Evolutionary conservation across 2,329 filamentous ascomycete genomes (phyloP).

Genomic region (Monosporascus sp.): DNA sequence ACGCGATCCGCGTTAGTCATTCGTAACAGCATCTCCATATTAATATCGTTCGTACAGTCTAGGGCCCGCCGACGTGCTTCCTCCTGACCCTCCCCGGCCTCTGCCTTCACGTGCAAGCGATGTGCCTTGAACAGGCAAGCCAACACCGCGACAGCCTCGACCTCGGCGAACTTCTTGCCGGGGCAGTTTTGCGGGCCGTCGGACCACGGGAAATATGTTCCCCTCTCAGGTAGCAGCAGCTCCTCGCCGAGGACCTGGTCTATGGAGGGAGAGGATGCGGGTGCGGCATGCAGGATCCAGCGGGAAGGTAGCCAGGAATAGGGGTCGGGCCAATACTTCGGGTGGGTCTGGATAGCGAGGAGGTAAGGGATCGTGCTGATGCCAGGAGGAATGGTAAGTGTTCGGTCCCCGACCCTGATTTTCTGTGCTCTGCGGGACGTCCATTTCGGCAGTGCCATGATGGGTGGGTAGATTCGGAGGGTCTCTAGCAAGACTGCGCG

Average conservation of each 20-base stretch:
- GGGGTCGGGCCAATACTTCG: conserved; percentile 6
- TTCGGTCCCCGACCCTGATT: conserved; percentile 1
- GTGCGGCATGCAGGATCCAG: conserved; percentile 7
- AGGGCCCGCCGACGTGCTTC: conserved; percentile 2
- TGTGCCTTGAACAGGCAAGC: conserved; percentile 10
- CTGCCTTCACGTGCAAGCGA: conserved; percentile 5
- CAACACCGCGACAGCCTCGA: conserved; percentile 14
- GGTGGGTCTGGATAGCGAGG: conserved; percentile 7
- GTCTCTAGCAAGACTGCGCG: conserved; percentile 12
- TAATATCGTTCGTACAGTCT: conserved; percentile 12
- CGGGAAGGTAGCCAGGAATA: conserved; percentile 7
- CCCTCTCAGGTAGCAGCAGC: conserved; percentile 3
- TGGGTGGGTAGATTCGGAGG: conserved; percentile 4
- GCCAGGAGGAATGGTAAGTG: conserved; percentile 1
- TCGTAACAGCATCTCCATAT: conserved; percentile 14
- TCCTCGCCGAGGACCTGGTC: conserved; percentile 4
- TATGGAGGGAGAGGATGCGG: background rate
- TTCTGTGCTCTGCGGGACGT: background rate
- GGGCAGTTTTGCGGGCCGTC: conserved; percentile 17
- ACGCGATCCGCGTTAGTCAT: conserved; percentile 14
- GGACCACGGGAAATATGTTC: conserved; percentile 14
- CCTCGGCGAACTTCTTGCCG: conserved; percentile 15
- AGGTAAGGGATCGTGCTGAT: conserved; percentile 4
- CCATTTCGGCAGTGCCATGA: background rate
- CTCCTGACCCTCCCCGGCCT: conserved; percentile 6